Percentiles rank a stretch among this genome's conserved stretches.
phyloP scores from a whole-genome alignment of 2,329 filamentous ascomycete species.

The Diaporthe eres region DNA sequence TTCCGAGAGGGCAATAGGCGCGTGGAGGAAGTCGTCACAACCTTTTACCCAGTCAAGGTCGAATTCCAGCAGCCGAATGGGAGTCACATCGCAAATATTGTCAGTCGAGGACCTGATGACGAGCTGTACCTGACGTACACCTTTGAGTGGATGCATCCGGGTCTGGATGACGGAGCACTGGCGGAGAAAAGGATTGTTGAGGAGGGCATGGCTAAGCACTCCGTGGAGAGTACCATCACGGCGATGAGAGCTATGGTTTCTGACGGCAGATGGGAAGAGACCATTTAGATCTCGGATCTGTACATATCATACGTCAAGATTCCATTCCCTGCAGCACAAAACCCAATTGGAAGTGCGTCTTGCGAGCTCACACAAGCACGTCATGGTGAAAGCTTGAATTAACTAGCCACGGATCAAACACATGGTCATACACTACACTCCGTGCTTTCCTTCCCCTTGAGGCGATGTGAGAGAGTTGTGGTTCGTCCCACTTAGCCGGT shows the following conservation, averaged over 20 bases:
- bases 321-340: background rate
- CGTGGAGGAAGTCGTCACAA: conserved; percentile 48
- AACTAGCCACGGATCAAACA: background rate
- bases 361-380: background rate
- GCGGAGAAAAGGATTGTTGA: conserved; percentile 28
- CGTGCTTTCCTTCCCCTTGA: too few species aligned
- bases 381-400: background rate
- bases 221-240: conserved; percentile 35
- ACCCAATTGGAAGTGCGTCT: too few species aligned
- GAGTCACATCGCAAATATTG: conserved; percentile 47
- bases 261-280: conserved; percentile 34
- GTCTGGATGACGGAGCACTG: conserved; percentile 11
- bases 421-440: background rate
- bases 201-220: conserved; percentile 30
- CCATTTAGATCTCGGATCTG: background rate
- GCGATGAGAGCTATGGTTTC: conserved; percentile 32
- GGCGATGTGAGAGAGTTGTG: too few species aligned
- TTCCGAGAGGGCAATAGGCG: conserved; percentile 47
- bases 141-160: conserved; percentile 39
- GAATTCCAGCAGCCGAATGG: conserved; percentile 49
- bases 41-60: conserved; percentile 46
- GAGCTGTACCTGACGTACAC: conserved; percentile 41
- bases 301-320: background rate
- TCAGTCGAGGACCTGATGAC: conserved; percentile 35
- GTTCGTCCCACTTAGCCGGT: too few species aligned